Evolutionary conservation across 2,329 filamentous ascomycete genomes (phyloP).

Genomic region (Ambrosiella cleistominuta): DNA sequence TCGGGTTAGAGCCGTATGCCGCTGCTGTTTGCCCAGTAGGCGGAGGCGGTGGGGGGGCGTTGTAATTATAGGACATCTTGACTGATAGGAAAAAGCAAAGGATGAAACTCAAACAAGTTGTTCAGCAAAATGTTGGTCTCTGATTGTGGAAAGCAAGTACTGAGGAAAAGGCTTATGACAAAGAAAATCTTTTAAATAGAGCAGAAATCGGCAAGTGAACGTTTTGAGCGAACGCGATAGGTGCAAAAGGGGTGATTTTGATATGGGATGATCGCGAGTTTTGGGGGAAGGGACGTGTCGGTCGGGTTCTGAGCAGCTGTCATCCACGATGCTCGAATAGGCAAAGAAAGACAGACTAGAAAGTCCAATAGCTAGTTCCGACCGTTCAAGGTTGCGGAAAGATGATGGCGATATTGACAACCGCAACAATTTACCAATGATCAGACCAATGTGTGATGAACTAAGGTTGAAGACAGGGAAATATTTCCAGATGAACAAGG

Average conservation of each 20-base stretch:
- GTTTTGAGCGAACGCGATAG: too few species aligned
- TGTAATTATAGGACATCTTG: slow-evolving; percentile 36
- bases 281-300: too few species aligned
- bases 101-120: not conserved
- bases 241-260: too few species aligned
- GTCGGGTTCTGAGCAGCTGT: too few species aligned
- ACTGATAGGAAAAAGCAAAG: not conserved
- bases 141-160: not conserved
- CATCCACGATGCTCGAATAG: too few species aligned
- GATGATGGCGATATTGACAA: not conserved
- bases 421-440: not conserved
- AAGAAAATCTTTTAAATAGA: not conserved
- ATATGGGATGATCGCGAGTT: too few species aligned
- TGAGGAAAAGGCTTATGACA: not conserved
- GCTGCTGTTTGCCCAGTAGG: slow-evolving; percentile 30
- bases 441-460: not conserved
- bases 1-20: slow-evolving; percentile 26
- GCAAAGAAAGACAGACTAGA: too few species aligned
- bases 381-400: not conserved
- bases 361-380: too few species aligned
- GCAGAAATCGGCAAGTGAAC: too few species aligned
- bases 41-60: slow-evolving; percentile 31
- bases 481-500: not conserved
- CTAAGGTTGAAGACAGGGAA: not conserved
- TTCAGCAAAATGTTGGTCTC: not conserved